Conservation (phyloP, 192 early-diverging fungal genomes). For the Lunasporangiospora selenospora region DNA sequence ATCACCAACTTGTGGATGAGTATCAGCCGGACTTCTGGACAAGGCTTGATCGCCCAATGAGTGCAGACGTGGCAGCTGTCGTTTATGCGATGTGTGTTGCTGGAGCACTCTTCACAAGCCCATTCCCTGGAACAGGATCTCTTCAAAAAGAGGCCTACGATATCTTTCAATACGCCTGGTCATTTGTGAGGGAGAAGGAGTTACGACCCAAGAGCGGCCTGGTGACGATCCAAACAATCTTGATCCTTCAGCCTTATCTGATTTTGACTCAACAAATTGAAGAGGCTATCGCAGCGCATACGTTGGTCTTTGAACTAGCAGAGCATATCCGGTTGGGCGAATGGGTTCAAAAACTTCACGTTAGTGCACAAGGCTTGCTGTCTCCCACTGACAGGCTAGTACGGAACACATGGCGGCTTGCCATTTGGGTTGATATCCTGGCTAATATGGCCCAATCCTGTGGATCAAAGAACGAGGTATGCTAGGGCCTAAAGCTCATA, state of each 20-base stretch:
- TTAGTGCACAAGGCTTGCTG: not conserved
- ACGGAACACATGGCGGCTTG: conserved; percentile 33
- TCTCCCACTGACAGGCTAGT: conserved; percentile 11
- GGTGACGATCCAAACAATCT: conserved; percentile 16
- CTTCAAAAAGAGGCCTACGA: conserved; percentile 11
- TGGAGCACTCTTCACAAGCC: conserved; percentile 15
- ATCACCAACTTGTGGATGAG: conserved; percentile 22
- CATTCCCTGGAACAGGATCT: not conserved
- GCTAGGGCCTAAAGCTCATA: too few species aligned
- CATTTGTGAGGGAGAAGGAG: not conserved
- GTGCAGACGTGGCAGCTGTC: conserved; percentile 17
- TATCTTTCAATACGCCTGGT: conserved; percentile 6
- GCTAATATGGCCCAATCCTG: conserved; percentile 7
- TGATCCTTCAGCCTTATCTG: conserved; percentile 17
- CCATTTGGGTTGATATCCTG: conserved; percentile 16
- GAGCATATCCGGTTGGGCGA: conserved; percentile 17
- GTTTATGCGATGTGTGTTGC: conserved; percentile 43
- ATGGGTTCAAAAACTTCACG: conserved; percentile 8
- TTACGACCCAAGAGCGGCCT: conserved; percentile 17
- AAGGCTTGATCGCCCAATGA: conserved; percentile 18
- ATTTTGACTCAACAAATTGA: conserved; percentile 3
- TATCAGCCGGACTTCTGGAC: conserved; percentile 24
- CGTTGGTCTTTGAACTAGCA: conserved; percentile 1
- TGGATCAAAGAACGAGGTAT: too few species aligned
- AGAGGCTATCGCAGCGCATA: not conserved